A percentile compares a stretch with the other conserved stretches of the same genome.
These are phyloP conservation scores for Vitis vinifera DNA, from an alignment of 164 flowering plant genomes.

Conservation along the genomic window DNA sequence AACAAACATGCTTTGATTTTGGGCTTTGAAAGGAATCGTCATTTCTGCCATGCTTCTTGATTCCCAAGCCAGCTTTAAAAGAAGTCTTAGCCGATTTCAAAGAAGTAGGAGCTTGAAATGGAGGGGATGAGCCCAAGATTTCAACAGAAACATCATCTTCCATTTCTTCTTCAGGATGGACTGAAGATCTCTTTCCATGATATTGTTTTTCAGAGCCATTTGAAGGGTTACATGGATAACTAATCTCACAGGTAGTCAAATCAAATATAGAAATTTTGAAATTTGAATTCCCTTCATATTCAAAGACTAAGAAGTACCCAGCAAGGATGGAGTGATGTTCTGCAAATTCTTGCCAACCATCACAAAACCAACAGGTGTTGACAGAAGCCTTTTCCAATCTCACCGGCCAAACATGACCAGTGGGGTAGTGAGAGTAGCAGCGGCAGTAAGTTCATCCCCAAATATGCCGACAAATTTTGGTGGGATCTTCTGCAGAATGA, in stretches of 20 bases:
- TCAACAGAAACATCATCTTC: too few species aligned
- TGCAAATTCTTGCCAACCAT: conserved; percentile 37
- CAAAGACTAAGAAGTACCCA: conserved; percentile 34
- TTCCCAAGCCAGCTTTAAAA: too few species aligned
- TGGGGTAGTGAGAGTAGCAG: conserved; percentile 28
- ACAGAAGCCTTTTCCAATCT: conserved; percentile 21
- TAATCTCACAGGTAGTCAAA: conserved; percentile 29
- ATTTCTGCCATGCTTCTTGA: too few species aligned
- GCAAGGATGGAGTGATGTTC: conserved; percentile 28
- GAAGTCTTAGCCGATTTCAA: too few species aligned
- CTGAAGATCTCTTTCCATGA: not conserved
- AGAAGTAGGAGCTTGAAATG: too few species aligned
- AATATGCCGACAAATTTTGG: conserved; percentile 27
- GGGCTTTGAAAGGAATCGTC: too few species aligned
- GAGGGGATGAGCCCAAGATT: too few species aligned
- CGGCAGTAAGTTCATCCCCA: conserved; percentile 25
- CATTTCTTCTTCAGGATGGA: not conserved
- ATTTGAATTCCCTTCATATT: conserved; percentile 34
- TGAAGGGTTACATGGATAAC: conserved; percentile 9
- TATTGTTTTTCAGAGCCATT: not conserved
- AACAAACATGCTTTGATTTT: too few species aligned
- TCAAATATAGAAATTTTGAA: conserved; percentile 34
- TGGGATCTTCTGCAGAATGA: conserved; percentile 40
- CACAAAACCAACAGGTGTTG: conserved; percentile 31
- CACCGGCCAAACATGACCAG: conserved; percentile 33